Evolutionary conservation across 495 filamentous ascomycete species (phyloP).

Genomic region (Tuber magnatum): DNA sequence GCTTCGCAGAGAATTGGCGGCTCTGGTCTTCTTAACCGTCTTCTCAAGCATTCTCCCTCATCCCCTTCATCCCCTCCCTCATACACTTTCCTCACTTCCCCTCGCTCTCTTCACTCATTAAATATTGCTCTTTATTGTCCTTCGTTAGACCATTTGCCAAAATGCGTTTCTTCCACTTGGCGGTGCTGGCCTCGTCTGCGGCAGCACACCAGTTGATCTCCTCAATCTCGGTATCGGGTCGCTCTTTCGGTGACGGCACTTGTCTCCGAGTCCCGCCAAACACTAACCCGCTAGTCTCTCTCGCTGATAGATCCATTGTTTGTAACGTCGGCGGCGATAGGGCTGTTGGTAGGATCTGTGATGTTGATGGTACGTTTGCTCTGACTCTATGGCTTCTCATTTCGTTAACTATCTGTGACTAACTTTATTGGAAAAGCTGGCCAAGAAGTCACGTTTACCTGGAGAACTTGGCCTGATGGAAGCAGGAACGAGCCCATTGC

Average conservation of each 20-base stretch:
- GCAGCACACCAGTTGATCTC: slow-evolving; percentile 58
- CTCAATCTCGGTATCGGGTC: slow-evolving; percentile 58
- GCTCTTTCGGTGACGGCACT: slow-evolving; percentile 59
- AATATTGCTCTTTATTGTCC: background rate
- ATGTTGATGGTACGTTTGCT: slow-evolving; percentile 19
- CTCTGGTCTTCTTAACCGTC: background rate
- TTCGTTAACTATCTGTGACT: background rate
- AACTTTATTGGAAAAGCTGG: slow-evolving; percentile 36
- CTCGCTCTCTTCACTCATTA: background rate
- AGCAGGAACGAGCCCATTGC: slow-evolving; percentile 53
- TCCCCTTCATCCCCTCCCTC: background rate
- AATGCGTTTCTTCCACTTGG: background rate
- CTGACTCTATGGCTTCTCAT: background rate
- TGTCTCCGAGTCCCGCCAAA: slow-evolving; percentile 61
- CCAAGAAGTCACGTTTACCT: slow-evolving; percentile 56
- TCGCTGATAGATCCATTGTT: slow-evolving; percentile 57
- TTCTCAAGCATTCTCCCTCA: background rate
- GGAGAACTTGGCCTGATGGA: slow-evolving; percentile 55
- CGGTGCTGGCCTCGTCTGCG: background rate
- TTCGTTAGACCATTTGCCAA: background rate
- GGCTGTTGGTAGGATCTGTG: slow-evolving; percentile 14
- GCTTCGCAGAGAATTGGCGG: background rate
- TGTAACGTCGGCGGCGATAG: slow-evolving; percentile 47
- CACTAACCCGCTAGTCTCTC: slow-evolving; percentile 50
- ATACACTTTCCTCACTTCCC: background rate